Conservation (phyloP, 805 yeast species). For the Metschnikowia proteae region DNA sequence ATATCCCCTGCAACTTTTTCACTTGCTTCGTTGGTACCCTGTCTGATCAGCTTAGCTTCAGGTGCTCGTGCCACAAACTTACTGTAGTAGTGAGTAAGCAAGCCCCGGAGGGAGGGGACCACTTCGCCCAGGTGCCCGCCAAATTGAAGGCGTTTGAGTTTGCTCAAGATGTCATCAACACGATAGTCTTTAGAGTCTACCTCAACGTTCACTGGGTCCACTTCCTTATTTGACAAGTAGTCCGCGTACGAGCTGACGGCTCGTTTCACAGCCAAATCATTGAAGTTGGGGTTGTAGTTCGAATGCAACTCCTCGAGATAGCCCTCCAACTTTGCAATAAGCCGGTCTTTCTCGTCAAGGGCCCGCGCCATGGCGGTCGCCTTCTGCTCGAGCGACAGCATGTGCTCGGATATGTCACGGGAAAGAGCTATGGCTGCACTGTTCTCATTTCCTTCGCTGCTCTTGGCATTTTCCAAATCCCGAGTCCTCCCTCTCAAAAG, state of each 20-base stretch:
- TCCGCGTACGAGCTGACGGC: constrained; percentile 57
- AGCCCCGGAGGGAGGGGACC: constrained; percentile 16
- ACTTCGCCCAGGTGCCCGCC: neutral
- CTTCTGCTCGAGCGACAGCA: neutral
- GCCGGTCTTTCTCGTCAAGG: neutral
- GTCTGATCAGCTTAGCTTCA: neutral
- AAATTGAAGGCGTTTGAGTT: neutral
- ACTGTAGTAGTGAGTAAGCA: constrained; percentile 24
- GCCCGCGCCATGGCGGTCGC: neutral
- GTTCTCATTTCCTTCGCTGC: neutral
- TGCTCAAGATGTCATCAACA: constrained; percentile 1
- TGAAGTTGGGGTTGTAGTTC: constrained; percentile 77
- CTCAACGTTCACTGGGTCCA: neutral
- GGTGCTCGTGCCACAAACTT: neutral
- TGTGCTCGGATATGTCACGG: neutral
- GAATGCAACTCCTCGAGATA: constrained; percentile 48
- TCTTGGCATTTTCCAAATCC: constrained; percentile 3
- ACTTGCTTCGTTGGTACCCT: neutral
- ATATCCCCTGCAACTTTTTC: constrained; percentile 9
- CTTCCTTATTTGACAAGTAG: constrained; percentile 38
- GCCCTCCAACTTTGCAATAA: constrained; percentile 31
- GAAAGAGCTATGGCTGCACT: neutral
- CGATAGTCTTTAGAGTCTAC: neutral
- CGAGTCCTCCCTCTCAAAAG: neutral
- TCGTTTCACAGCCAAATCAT: constrained; percentile 80